These are phyloP conservation scores for Claviceps humidiphila DNA, from an alignment of 2,329 filamentous ascomycete genomes.

Conservation along the genomic window DNA sequence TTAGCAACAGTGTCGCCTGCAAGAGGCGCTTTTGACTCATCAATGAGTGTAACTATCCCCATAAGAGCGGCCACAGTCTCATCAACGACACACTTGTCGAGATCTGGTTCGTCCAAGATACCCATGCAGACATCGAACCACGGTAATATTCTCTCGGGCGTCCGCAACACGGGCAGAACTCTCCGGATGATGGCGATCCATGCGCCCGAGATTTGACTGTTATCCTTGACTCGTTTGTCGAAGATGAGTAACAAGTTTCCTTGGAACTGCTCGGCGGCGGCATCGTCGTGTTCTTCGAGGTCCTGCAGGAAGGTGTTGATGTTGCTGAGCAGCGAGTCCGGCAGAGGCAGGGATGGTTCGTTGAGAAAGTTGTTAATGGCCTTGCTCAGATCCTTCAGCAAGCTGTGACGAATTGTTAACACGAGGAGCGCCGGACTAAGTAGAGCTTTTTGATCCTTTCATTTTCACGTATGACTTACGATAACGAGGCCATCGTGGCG, in stretches of 20 bases:
- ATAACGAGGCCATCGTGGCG: constrained; percentile 13
- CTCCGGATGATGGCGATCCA: constrained; percentile 56
- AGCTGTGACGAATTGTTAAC: constrained; percentile 22
- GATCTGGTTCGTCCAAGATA: constrained; percentile 34
- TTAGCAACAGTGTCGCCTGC: constrained; percentile 29
- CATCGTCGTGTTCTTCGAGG: constrained; percentile 54
- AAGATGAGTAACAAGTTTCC: constrained; percentile 59
- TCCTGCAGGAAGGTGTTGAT: constrained; percentile 57
- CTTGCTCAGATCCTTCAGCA: constrained; percentile 48
- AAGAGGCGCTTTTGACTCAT: constrained; percentile 35
- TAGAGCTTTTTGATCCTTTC: too few species aligned
- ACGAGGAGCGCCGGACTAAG: too few species aligned
- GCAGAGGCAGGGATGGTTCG: constrained; percentile 46
- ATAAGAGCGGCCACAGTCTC: constrained; percentile 54
- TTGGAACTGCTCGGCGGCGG: constrained; percentile 55
- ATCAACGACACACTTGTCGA: constrained; percentile 49
- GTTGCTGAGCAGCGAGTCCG: constrained; percentile 47
- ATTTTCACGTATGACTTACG: constrained; percentile 10
- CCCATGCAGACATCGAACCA: constrained; percentile 52
- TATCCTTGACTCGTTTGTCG: constrained; percentile 46
- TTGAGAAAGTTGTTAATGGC: constrained; percentile 37
- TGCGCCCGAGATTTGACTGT: constrained; percentile 43
- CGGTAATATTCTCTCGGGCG: constrained; percentile 47
- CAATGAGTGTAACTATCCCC: constrained; percentile 49
- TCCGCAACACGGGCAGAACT: constrained; percentile 50